Evolutionary conservation across 352 stramenopile genomes (phyloP), one percentile per base, ranked within the genome.

Genomic region (Elongisporangium prolatum): DNA sequence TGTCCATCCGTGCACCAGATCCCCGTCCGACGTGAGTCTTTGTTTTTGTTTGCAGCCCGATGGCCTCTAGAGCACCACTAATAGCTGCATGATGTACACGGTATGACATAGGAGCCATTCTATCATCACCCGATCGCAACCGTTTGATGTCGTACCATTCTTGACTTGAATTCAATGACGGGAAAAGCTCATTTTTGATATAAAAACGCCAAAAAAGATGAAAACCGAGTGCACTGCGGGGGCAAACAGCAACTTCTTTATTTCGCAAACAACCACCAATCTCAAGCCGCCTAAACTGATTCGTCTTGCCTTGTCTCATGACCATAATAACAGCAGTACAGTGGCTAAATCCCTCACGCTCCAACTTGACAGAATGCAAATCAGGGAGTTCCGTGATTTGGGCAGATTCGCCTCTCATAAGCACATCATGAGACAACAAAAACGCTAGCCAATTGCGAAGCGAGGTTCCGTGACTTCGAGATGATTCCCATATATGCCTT

Each of bases 251-350:
- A 28, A 48, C 57, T 13, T 48, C 11, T 20, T 54, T 65, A 44
- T 61, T 55, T 4, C 53, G 48, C 22, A 65, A 54, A 20, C 44
- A 61, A 6, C 25, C 48, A 6, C 48, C 59, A 3, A 60, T 24
- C 21, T 65, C 49, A 48, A 60, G 55, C 1, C 34, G 18, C 7
- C 48, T 34, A 13, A 65, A 34, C 47, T 65, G 53, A 40, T 61
- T 65, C 5, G 59, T 61, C 56, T 65, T 65, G 4, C 49, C 60
- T 22, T 65, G 48, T 6, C 50, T 18, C 34, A 65, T 61, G 14
- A 65, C 21, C 48, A 61, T 57, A 14, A 58, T 25, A 10, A 61
- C 1, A 5, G 54, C 60, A 16, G 14, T 7, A 3, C 38, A 65
- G 2, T 21, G 9, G 0, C 8, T 57, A 14, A 57, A 61, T 1